Conservation (phyloP, 108 stramenopile genomes). For the Pseudonitzschia multiseries region DNA sequence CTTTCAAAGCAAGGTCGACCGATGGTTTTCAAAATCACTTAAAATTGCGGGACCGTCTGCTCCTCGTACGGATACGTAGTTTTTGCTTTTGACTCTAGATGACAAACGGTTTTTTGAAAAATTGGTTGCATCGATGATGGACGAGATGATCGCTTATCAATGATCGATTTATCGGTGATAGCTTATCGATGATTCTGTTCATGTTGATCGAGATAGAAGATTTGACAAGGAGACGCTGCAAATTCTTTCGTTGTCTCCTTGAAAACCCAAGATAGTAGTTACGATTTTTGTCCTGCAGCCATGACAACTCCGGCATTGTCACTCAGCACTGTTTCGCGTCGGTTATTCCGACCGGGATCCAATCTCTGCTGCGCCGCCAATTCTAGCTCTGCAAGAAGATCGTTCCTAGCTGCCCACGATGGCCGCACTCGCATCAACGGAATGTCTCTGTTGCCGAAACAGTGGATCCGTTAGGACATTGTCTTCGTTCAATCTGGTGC, state of each 20-base stretch:
- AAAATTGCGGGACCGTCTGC: background rate
- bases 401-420: background rate
- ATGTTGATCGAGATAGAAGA: too few relatives aligned
- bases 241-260: too few relatives aligned
- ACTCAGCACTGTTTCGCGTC: background rate
- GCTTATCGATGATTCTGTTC: too few relatives aligned
- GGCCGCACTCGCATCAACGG: background rate
- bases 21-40: too few relatives aligned
- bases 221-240: too few relatives aligned
- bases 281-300: background rate
- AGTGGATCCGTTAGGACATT: background rate
- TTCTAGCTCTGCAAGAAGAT: background rate
- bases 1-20: too few relatives aligned
- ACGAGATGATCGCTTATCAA: too few relatives aligned
- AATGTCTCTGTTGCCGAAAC: background rate
- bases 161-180: too few relatives aligned
- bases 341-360: background rate
- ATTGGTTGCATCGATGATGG: too few relatives aligned
- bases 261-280: background rate
- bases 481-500: background rate
- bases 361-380: background rate
- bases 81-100: too few relatives aligned
- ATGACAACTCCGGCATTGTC: background rate
- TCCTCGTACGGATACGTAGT: background rate
- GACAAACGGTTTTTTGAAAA: too few relatives aligned